A percentile compares a stretch with the other conserved stretches of the same genome.
Evolutionary conservation across 345 rosid species (phyloP).

Genomic region (Gossypium australe): DNA sequence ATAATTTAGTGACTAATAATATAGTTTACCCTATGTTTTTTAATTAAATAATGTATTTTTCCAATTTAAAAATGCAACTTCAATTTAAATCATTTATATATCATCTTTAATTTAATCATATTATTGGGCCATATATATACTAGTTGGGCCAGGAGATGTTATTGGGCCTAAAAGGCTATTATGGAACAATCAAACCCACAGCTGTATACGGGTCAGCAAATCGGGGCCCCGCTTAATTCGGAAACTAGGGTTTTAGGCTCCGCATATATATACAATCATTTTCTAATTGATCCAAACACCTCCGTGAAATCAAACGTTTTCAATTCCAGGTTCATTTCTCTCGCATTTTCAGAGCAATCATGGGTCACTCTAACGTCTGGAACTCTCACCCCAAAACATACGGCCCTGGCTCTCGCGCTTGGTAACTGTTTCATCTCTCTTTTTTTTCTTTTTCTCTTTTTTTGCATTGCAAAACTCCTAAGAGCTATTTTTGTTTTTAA

Average conservation of each 20-base stretch:
- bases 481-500: no score
- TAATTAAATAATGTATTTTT: no score
- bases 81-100: no score
- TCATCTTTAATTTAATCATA: not conserved
- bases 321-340: not conserved
- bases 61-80: no score
- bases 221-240: not conserved
- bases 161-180: not conserved
- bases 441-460: no score
- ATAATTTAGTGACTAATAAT: no score
- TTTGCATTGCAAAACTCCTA: not conserved
- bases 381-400: slow-evolving; percentile 48
- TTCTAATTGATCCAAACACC: not conserved
- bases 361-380: slow-evolving; percentile 57
- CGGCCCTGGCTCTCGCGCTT: slow-evolving; percentile 53
- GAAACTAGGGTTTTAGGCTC: not conserved
- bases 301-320: not conserved
- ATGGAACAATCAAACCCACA: no score
- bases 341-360: slow-evolving; percentile 1
- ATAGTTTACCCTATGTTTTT: no score
- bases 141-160: not conserved
- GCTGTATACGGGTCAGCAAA: no score
- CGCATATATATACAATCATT: not conserved
- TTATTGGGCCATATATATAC: not conserved
- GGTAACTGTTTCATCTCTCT: slow-evolving; percentile 17